A percentile compares a stretch with the other conserved stretches of the same genome.
These are phyloP conservation scores for Spathaspora boniae DNA, from an alignment of 805 yeast species.

Conservation along the genomic window DNA sequence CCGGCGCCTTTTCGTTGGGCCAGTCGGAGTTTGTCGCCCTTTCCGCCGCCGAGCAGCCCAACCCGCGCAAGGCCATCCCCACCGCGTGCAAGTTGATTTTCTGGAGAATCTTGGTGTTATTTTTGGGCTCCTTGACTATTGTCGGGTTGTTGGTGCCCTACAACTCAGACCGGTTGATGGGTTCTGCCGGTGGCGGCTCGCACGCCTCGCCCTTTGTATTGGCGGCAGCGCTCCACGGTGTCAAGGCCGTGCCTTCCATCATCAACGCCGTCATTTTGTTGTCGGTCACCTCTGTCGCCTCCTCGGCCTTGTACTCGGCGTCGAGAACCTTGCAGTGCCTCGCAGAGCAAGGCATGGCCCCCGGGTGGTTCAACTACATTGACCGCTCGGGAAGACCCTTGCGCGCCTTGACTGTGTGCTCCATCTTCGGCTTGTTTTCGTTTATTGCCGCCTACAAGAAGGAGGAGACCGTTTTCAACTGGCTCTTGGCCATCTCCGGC, in stretches of 20 bases:
- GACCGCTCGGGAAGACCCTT: conserved; percentile 42
- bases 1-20: conserved; percentile 40
- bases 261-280: conserved; percentile 40
- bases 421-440: conserved; percentile 34
- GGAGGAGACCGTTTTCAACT: conserved; percentile 36
- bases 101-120: conserved; percentile 35
- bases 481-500: conserved; percentile 42
- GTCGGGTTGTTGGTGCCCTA: conserved; percentile 40
- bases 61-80: conserved; percentile 39
- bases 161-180: conserved; percentile 30
- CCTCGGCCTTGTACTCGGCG: conserved; percentile 40
- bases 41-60: conserved; percentile 35
- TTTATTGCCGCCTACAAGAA: conserved; percentile 41
- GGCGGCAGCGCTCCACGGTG: conserved; percentile 40
- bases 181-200: conserved; percentile 27
- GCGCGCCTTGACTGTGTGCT: conserved; percentile 31
- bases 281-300: conserved; percentile 41
- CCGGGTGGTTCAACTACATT: conserved; percentile 34
- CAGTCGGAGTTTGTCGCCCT: conserved; percentile 40
- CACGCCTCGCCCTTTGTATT: conserved; percentile 42
- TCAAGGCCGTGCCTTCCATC: conserved; percentile 37
- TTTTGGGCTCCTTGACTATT: conserved; percentile 37
- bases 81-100: conserved; percentile 39
- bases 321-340: conserved; percentile 42
- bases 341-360: conserved; percentile 42